Base-by-base conservation (phyloP, 441 rosid genomes). In the Jatropha multifida region DNA sequence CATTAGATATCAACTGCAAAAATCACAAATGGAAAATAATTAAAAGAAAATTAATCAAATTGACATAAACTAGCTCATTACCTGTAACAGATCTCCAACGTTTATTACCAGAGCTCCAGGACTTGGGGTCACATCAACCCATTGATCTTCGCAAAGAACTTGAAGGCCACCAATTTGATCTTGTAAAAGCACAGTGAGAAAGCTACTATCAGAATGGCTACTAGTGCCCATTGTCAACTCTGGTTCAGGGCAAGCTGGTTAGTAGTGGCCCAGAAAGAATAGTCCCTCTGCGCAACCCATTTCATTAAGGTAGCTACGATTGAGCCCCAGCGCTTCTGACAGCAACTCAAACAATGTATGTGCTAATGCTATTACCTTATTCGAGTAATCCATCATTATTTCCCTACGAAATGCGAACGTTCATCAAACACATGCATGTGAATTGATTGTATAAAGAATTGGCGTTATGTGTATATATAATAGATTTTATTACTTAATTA, bases 161-260 rank as follows among this genome's bases (percentile, higher is more conserved):
- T 90, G 98, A 65, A 93, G 87, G 14, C 98, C 97, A 38, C 95
- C 95, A 7, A 92, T 87, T 56, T 86, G 85, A 46, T 91, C 97
- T 79, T 93, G 97, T 41, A 84, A 76, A 63, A 93, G 80, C 69
- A 91, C 76, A 0, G 98, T 93, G 79, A 91, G 87, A 83, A 93
- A 91, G 78, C 90, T 88, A 69, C 88, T 90, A 71, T 91, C 96
- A 0, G 96, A 86, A 77, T 91, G 98, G 15, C 91, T 92, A 84
- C 83, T 87, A 41, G 87, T 76, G 9, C 98, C 98, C 65, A 82
- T 80, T 7, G 92, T 81, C 51, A 81, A 78, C 1, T 74, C 71
- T 27, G 72, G 71, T 49, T 68, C 56, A 13, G 71, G 71, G 11
- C 71, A 68, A 20, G 59, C 42, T 49, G 59, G 71, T 3, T 68